phyloP scores from a whole-genome alignment of 306 rosid species.

The Cicer judaicum region DNA sequence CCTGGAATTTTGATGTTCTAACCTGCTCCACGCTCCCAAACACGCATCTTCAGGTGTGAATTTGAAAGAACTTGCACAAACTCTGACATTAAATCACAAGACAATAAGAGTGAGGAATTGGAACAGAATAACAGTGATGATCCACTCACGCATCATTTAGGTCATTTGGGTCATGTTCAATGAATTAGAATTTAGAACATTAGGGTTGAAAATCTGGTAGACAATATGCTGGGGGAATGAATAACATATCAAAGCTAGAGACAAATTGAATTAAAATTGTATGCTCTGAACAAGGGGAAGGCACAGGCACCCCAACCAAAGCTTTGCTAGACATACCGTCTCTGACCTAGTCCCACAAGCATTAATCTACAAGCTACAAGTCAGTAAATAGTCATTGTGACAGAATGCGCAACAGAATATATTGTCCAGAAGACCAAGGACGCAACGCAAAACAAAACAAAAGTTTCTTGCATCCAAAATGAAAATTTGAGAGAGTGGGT shows the following conservation, averaged over 20 bases:
- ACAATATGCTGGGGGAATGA: background rate
- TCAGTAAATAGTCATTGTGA: background rate
- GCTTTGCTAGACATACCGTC: background rate
- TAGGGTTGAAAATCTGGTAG: background rate
- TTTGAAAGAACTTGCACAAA: slow-evolving; percentile 84
- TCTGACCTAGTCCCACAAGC: background rate
- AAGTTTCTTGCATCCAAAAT: background rate
- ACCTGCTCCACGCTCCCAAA: slow-evolving; percentile 99
- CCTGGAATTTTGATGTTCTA: slow-evolving; percentile 40
- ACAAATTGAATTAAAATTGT: slow-evolving; percentile 11
- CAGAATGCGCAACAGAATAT: slow-evolving; percentile 19
- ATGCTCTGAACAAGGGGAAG: slow-evolving; percentile 26
- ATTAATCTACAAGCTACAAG: background rate
- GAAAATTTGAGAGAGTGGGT: background rate
- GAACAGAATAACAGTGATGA: slow-evolving; percentile 1
- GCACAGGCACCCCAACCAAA: background rate
- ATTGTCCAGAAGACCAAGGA: background rate
- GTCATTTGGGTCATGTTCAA: slow-evolving; percentile 17
- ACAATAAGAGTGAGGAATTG: slow-evolving; percentile 15
- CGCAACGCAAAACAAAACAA: background rate
- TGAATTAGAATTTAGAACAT: slow-evolving; percentile 23
- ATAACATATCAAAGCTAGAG: slow-evolving; percentile 9
- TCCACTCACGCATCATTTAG: slow-evolving; percentile 1
- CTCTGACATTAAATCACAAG: slow-evolving; percentile 60
- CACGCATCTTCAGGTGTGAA: slow-evolving; percentile 91